Evolutionary conservation across 768 basidiomycete genomes (phyloP).

Genomic region (Sporobolomyces phaffii): DNA sequence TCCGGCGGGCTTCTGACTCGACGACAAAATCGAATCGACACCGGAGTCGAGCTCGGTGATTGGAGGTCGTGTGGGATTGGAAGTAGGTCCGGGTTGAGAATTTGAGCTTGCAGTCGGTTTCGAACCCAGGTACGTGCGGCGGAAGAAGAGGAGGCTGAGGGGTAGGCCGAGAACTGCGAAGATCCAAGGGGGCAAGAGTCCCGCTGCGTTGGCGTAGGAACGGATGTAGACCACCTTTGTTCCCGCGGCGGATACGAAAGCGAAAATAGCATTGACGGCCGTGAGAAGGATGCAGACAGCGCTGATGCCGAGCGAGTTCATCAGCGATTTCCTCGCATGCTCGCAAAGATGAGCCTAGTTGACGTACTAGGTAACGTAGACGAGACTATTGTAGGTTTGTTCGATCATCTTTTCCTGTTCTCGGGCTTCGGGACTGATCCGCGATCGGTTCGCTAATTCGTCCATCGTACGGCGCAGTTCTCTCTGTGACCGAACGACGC

Average conservation of each 20-base stretch:
- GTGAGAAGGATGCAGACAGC: not conserved
- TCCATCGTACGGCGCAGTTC: slow-evolving; percentile 27
- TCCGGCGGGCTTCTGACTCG: not conserved
- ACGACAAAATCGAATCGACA: not conserved
- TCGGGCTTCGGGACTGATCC: slow-evolving; percentile 1
- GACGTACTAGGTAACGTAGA: slow-evolving; percentile 1
- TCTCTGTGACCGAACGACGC: not conserved
- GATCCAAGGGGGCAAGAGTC: slow-evolving; percentile 15
- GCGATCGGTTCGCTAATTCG: not conserved
- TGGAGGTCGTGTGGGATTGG: not conserved
- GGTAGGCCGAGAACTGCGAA: slow-evolving; percentile 14
- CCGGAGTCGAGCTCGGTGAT: not conserved
- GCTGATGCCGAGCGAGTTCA: not conserved
- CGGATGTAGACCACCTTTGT: slow-evolving; percentile 2
- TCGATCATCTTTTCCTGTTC: slow-evolving; percentile 13
- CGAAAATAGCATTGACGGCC: slow-evolving; percentile 22
- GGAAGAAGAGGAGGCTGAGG: slow-evolving; percentile 11
- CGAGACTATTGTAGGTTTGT: slow-evolving; percentile 3
- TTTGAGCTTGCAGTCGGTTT: not conserved
- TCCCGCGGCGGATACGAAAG: not conserved
- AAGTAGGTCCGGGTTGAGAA: not conserved
- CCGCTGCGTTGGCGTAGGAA: slow-evolving; percentile 1
- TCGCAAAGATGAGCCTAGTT: no score
- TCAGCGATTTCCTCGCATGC: not conserved
- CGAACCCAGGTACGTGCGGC: slow-evolving; percentile 4